phyloP scores from a whole-genome alignment of 805 yeast species.

The Candida odintsovae region DNA sequence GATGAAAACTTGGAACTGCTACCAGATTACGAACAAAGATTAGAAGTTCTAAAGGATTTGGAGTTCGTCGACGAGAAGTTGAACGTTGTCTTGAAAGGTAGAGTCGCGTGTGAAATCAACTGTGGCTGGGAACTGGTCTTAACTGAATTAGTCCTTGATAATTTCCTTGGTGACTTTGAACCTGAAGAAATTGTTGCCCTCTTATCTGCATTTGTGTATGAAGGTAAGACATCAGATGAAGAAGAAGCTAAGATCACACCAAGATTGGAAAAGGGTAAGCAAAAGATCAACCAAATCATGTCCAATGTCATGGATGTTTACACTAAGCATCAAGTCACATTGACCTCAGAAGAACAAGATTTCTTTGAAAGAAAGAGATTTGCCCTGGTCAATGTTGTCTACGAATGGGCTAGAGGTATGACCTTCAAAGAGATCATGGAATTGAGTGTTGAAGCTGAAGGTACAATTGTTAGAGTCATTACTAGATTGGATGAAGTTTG shows the following conservation, averaged over 20 bases:
- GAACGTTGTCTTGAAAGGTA: constrained; percentile 80
- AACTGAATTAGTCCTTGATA: constrained; percentile 86
- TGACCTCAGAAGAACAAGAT: constrained; percentile 80
- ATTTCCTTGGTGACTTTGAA: constrained; percentile 87
- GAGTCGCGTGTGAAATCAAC: constrained; percentile 90
- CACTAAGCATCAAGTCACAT: constrained; percentile 59
- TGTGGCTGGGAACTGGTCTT: constrained; percentile 87
- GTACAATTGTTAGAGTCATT: constrained; percentile 93
- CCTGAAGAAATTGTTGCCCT: constrained; percentile 97
- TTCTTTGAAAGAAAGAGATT: constrained; percentile 81
- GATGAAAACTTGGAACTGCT: constrained; percentile 85
- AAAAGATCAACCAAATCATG: constrained; percentile 65
- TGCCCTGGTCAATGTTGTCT: constrained; percentile 87
- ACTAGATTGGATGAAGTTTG: constrained; percentile 93
- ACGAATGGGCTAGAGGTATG: constrained; percentile 97
- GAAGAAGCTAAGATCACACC: constrained; percentile 68
- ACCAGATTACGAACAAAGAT: constrained; percentile 90
- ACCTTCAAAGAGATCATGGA: constrained; percentile 88
- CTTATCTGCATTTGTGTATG: constrained; percentile 87
- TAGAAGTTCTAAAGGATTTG: constrained; percentile 70
- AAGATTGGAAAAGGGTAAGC: constrained; percentile 65
- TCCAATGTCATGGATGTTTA: constrained; percentile 55
- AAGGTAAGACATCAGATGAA: constrained; percentile 59
- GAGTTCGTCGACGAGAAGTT: constrained; percentile 72
- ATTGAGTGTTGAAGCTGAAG: constrained; percentile 87